Base-by-base conservation (phyloP, 2,329 filamentous ascomycete species). In the Saccharata proteae region DNA sequence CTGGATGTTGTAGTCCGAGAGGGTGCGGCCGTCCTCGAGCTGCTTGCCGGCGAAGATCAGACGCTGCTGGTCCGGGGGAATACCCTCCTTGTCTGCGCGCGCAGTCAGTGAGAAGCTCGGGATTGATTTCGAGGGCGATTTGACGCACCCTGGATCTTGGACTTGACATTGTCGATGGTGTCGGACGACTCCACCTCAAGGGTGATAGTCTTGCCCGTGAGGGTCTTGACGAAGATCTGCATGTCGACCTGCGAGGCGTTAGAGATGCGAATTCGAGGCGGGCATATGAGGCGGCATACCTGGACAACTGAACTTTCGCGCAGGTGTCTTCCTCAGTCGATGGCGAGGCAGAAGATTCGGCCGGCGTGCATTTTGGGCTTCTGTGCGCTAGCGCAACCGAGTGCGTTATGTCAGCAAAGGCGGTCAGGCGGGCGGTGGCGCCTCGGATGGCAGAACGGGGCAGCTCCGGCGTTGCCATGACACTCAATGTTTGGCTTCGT, bases 1-100 rank as follows among this genome's bases (percentile, higher is more conserved):
- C 79, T 98, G 90, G 74, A 98, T 96, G 80, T 96, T 98, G 83
- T 98, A 98, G 73, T 98, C 90, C 60, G 81, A 90, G 48, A 98
- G 84, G 54, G 90, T 96, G 58, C 90, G 88, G 65, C 90, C 90
- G 59, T 98, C 90, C 72, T 96, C 90, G 60, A 98, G 86, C 75
- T 98, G 90, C 80, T 98, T 98, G 64, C 90, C 90, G 58, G 90
- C 90, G 68, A 96, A 98, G 77, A 98, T 98, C 65, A 98, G 69
- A 62, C 90, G 88, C 74, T 98, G 90, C 67, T 96, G 90, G 72
- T 96, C 90, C 29, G 90, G 88, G 59, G 90, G 90, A 49, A 98
- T 98, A 51, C 90, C 88, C 74, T 98, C 90, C 82, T 96, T 98
- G 78, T 96, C 90, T 84, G 78, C 69, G 53, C 75, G 75, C 26